These are phyloP conservation scores for Cantharellus cinnabarinus DNA, from an alignment of 768 basidiomycete species.

Conservation along the genomic window DNA sequence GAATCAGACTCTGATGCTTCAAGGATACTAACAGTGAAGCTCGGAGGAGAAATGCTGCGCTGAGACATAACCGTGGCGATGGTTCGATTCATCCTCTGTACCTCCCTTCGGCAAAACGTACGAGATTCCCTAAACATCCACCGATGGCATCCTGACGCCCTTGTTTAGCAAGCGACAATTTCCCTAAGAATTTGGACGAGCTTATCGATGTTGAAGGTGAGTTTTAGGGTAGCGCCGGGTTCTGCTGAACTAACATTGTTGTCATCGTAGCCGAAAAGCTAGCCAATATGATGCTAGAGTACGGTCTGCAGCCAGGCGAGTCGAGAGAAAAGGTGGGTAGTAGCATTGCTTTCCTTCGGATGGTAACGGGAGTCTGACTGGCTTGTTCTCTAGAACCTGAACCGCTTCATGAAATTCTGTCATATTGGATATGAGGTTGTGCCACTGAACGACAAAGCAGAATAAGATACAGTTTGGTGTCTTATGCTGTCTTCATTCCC, in stretches of 20 bases:
- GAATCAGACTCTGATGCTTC: neutral
- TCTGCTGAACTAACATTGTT: neutral
- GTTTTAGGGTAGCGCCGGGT: slow-evolving; percentile 14
- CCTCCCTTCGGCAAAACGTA: slow-evolving; percentile 17
- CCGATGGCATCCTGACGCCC: neutral
- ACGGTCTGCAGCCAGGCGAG: neutral
- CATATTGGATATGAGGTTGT: slow-evolving; percentile 33
- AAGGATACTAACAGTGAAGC: slow-evolving; percentile 27
- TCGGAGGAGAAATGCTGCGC: slow-evolving; percentile 29
- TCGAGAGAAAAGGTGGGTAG: neutral
- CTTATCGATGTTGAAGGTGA: slow-evolving; percentile 34
- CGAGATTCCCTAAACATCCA: neutral
- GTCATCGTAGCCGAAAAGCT: neutral
- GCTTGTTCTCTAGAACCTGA: slow-evolving; percentile 28
- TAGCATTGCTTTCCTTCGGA: neutral
- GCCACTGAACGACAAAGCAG: neutral
- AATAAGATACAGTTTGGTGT: too few relatives aligned
- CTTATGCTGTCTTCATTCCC: too few relatives aligned
- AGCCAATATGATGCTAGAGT: neutral
- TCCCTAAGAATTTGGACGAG: slow-evolving; percentile 30
- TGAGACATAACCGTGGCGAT: slow-evolving; percentile 24
- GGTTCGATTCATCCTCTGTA: slow-evolving; percentile 28
- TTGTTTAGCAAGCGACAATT: slow-evolving; percentile 22
- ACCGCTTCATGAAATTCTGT: slow-evolving; percentile 34
- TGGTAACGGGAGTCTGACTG: neutral